These are phyloP conservation scores for Naegleria fowleri DNA, from an alignment of 208 protist genomes.

Conservation along the genomic window DNA sequence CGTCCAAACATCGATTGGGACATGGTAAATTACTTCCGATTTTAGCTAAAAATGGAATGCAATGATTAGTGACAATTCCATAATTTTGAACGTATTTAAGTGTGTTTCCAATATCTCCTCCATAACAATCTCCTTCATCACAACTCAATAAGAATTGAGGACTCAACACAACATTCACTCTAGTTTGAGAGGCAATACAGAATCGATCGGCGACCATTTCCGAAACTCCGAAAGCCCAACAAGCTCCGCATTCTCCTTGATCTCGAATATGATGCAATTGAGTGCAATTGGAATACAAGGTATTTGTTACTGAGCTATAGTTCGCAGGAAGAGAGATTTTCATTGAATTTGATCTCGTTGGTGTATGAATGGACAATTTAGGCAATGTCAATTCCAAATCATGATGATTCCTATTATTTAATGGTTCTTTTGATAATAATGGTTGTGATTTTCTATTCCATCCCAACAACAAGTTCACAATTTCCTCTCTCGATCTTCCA, in stretches of 20 bases:
- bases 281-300: constrained; percentile 25
- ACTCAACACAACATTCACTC: constrained; percentile 46
- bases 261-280: constrained; percentile 50
- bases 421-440: too few relatives aligned
- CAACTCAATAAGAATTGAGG: constrained; percentile 49
- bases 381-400: too few relatives aligned
- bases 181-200: constrained; percentile 61
- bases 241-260: constrained; percentile 59
- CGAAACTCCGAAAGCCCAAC: constrained; percentile 74
- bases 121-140: constrained; percentile 47
- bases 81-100: constrained; percentile 39
- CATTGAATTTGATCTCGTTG: too few relatives aligned
- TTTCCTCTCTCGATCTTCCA: too few relatives aligned
- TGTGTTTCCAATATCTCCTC: constrained; percentile 30
- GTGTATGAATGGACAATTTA: too few relatives aligned
- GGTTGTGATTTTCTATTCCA: too few relatives aligned
- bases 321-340: too few relatives aligned
- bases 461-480: too few relatives aligned
- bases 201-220: constrained; percentile 72
- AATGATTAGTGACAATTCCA: constrained; percentile 43
- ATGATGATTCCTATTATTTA: too few relatives aligned
- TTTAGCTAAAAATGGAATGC: constrained; percentile 45
- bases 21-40: constrained; percentile 33
- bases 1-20: constrained; percentile 27
- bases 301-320: too few relatives aligned